Percentiles rank a stretch among this genome's conserved stretches.
These are phyloP conservation scores for Entomortierella chlamydospora DNA, from an alignment of 192 early-diverging fungal genomes.

Conservation along the genomic window DNA sequence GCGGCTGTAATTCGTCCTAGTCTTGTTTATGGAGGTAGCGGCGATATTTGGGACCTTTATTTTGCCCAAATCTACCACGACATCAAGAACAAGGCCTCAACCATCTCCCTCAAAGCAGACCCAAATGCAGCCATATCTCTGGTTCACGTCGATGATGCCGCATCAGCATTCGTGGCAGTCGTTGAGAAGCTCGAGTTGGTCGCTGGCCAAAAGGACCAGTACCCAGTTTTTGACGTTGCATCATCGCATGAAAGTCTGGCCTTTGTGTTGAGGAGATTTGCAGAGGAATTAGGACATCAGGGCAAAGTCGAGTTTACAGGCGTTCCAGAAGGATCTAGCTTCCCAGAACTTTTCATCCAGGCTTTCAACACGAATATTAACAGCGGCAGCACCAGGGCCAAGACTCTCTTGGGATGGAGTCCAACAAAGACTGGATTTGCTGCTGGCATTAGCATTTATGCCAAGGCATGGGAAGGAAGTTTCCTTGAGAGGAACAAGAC, in stretches of 20 bases:
- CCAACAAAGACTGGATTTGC: constrained; percentile 29
- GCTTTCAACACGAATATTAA: constrained; percentile 27
- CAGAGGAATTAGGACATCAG: constrained; percentile 25
- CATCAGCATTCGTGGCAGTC: constrained; percentile 32
- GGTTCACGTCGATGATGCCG: constrained; percentile 55
- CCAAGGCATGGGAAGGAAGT: constrained; percentile 10
- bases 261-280: constrained; percentile 32
- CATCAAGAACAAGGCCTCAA: constrained; percentile 10
- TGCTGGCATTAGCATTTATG: constrained; percentile 12
- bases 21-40: constrained; percentile 29
- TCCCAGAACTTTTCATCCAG: constrained; percentile 5
- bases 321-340: neutral
- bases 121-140: constrained; percentile 7
- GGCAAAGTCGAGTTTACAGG: constrained; percentile 17
- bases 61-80: constrained; percentile 23
- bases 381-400: constrained; percentile 14
- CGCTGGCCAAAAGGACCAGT: constrained; percentile 17
- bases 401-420: constrained; percentile 34
- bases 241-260: constrained; percentile 38
- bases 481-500: constrained; percentile 1
- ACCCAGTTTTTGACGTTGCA: constrained; percentile 42
- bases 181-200: constrained; percentile 30
- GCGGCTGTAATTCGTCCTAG: constrained; percentile 40
- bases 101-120: constrained; percentile 18
- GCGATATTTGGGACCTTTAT: constrained; percentile 24